These are phyloP conservation scores for Trichoderma sp. DNA, from an alignment of 2,329 filamentous ascomycete genomes.

Conservation along the genomic window DNA sequence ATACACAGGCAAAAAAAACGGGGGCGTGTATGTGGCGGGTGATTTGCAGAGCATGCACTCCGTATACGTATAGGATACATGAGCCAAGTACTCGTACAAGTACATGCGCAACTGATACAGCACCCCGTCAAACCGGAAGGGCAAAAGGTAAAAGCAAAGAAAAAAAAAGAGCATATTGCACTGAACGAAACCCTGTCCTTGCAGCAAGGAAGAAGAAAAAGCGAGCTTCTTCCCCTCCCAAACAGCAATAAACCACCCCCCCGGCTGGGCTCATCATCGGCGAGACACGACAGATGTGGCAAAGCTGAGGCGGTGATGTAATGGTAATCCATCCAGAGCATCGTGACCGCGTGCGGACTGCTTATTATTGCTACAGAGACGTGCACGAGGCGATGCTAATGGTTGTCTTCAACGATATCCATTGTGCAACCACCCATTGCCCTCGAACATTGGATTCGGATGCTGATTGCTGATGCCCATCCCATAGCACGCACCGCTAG, in stretches of 20 bases:
- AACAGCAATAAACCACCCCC: conserved; percentile 6
- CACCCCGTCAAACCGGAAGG: not conserved
- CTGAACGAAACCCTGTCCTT: conserved; percentile 25
- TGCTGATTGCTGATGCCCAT: not conserved
- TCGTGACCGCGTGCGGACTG: conserved; percentile 3
- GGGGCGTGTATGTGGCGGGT: not conserved
- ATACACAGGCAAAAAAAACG: not conserved
- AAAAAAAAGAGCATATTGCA: not conserved
- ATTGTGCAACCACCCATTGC: conserved; percentile 4
- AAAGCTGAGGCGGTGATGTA: conserved; percentile 22
- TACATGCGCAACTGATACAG: not conserved
- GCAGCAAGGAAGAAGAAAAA: conserved; percentile 1
- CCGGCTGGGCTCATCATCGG: conserved; percentile 18
- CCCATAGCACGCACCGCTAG: not conserved
- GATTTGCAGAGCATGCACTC: conserved; percentile 18
- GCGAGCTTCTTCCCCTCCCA: conserved; percentile 13
- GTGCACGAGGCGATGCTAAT: not conserved
- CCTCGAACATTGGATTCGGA: not conserved
- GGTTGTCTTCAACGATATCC: conserved; percentile 1
- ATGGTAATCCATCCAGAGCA: not conserved
- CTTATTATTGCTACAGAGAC: not conserved
- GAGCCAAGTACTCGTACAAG: not conserved
- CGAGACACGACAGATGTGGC: conserved; percentile 27
- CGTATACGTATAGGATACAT: not conserved
- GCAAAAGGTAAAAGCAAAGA: conserved; percentile 12